Evolutionary conservation across 768 basidiomycete species (phyloP).

Genomic region (Neoboletus magnificus): DNA sequence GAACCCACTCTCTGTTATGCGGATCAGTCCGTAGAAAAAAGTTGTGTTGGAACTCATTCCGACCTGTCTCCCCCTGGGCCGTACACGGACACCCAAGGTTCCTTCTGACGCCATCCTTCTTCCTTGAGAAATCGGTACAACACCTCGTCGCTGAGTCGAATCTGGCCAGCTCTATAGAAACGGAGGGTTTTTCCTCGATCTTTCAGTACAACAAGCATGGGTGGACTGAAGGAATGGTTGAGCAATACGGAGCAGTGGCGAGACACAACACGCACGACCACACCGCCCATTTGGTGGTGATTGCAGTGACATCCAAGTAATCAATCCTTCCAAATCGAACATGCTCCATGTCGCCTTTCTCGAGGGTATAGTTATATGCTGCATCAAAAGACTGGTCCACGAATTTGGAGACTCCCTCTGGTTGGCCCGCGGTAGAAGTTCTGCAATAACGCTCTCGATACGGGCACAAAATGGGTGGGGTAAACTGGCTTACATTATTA

Average conservation of each 20-base stretch:
- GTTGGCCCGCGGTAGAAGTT: conserved; percentile 53
- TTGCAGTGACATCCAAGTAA: conserved; percentile 76
- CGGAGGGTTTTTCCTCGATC: conserved; percentile 77
- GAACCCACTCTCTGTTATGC: conserved; percentile 56
- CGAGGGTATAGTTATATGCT: conserved; percentile 61
- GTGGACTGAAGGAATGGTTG: conserved; percentile 51
- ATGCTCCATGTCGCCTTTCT: conserved; percentile 60
- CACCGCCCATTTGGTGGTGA: conserved; percentile 83
- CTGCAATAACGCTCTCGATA: conserved; percentile 32
- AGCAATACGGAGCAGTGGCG: not conserved
- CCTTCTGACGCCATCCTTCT: conserved; percentile 59
- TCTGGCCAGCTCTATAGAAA: conserved; percentile 66
- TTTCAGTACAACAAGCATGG: conserved; percentile 64
- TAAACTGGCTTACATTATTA: conserved; percentile 60
- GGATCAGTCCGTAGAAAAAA: conserved; percentile 9
- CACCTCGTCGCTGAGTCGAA: conserved; percentile 57
- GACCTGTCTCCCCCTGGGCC: conserved; percentile 78
- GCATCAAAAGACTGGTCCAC: conserved; percentile 74
- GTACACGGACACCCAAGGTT: conserved; percentile 66
- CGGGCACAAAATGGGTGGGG: not conserved
- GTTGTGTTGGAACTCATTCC: conserved; percentile 2
- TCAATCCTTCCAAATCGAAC: conserved; percentile 85
- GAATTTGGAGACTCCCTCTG: conserved; percentile 64
- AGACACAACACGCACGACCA: conserved; percentile 62
- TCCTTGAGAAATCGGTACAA: conserved; percentile 65